phyloP scores from a whole-genome alignment of 2,329 filamentous ascomycete genomes.

The Lasiodiplodia theobromae region DNA sequence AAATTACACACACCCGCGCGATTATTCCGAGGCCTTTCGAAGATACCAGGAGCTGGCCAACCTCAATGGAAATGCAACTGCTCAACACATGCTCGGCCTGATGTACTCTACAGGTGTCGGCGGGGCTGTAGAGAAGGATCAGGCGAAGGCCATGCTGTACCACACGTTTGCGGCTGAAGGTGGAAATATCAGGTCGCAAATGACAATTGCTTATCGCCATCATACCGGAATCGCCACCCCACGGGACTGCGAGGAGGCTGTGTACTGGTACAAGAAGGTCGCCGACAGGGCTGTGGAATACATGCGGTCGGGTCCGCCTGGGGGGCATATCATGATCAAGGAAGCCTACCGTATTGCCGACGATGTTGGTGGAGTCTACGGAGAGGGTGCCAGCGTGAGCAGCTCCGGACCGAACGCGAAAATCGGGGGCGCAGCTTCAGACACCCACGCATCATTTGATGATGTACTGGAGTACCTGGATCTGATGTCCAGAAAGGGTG shows the following conservation, averaged over 20 bases:
- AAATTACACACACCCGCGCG: slow-evolving; percentile 85
- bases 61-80: slow-evolving; percentile 83
- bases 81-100: slow-evolving; percentile 93
- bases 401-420: slow-evolving; percentile 86
- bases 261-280: slow-evolving; percentile 88
- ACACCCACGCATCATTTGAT: slow-evolving; percentile 84
- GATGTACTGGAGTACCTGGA: slow-evolving; percentile 96
- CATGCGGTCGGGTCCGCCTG: slow-evolving; percentile 88
- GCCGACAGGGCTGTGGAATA: slow-evolving; percentile 92
- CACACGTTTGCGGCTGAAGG: slow-evolving; percentile 90
- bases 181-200: slow-evolving; percentile 85
- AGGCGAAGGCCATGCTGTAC: slow-evolving; percentile 90
- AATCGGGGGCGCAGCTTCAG: slow-evolving; percentile 74
- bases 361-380: slow-evolving; percentile 90
- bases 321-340: slow-evolving; percentile 77
- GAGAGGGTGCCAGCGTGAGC: slow-evolving; percentile 88
- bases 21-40: slow-evolving; percentile 80
- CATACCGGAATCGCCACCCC: slow-evolving; percentile 84
- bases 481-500: slow-evolving; percentile 87
- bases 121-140: slow-evolving; percentile 79
- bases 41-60: slow-evolving; percentile 81
- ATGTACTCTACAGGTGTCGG: slow-evolving; percentile 96
- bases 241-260: slow-evolving; percentile 83
- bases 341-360: slow-evolving; percentile 89
- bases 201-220: slow-evolving; percentile 90